Percentiles rank a stretch among this genome's conserved stretches.
Evolutionary conservation across 2,329 filamentous ascomycete genomes (phyloP).

Genomic region (Helminthosporium solani): DNA sequence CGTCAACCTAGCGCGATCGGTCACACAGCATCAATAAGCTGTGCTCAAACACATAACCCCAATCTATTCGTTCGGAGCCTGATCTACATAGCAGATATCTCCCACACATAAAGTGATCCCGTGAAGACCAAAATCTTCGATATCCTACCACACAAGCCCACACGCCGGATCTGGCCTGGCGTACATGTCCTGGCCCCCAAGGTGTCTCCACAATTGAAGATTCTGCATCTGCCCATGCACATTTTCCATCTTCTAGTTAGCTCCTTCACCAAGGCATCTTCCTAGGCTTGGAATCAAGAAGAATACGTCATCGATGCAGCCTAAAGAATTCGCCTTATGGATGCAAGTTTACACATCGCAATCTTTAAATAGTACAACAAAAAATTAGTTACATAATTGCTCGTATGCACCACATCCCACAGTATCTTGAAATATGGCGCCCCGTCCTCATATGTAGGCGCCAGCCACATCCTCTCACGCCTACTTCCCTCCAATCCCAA

Average conservation of each 20-base stretch:
- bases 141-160: background rate
- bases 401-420: background rate
- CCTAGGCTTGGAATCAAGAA: background rate
- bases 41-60: too few species aligned
- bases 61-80: too few species aligned
- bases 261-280: background rate
- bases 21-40: background rate
- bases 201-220: background rate
- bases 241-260: background rate
- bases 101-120: too few species aligned
- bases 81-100: too few species aligned
- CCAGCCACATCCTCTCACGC: background rate
- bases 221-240: background rate
- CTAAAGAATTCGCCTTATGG: background rate
- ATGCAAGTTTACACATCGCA: background rate
- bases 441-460: background rate
- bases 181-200: background rate
- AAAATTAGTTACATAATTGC: too few species aligned
- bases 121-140: too few species aligned
- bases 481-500: background rate
- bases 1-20: background rate
- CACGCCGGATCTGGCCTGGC: background rate
- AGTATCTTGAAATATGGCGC: background rate
- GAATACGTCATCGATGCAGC: background rate
- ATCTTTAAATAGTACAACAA: background rate